Evolutionary conservation across 306 rosid genomes (phyloP), one percentile per base, ranked within the genome.

Genomic region (Cucumis hystrix): DNA sequence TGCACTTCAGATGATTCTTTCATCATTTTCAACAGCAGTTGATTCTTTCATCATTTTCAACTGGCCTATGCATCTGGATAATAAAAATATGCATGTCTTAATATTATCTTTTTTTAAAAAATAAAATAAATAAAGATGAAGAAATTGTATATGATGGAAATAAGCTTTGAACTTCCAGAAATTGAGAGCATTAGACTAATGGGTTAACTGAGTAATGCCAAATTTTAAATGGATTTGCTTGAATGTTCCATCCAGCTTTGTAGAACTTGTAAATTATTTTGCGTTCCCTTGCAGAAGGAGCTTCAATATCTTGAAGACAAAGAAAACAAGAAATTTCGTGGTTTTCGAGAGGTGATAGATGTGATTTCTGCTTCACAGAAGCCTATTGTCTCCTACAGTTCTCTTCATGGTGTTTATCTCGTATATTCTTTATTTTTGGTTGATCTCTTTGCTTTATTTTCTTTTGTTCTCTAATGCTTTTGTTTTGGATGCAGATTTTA

Each of bases 291-390:
- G 30, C 86, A 91, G 98, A 84, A 65, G 64, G 98, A 90, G 83
- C 88, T 88, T 78, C 87, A 41, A 81, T 66, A 71, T 60, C 20
- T 74, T 49, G 92, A 88, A 80, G 97, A 92, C 60, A 87, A 87
- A 83, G 87, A 90, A 78, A 88, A 57, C 83, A 90, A 75, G 91
- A 89, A 90, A 80, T 33, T 90, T 66, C 84, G 87, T 73, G 98
- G 97, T 47, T 95, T 95, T 58, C 93, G 97, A 79, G 97, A 95
- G 95, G 96, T 90, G 93, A 90, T 95, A 84, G 98, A 95, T 77
- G 84, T 88, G 93, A 89, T 95, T 79, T 95, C 98, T 83, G 93
- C 98, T 87, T 95, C 97, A 86, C 85, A 88, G 92, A 92, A 90
- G 86, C 98, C 96, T 83, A 88, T 95, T 86, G 87, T 95, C 90